Evolutionary conservation across 2,329 filamentous ascomycete species (phyloP).

Genomic region (Xylaria sp.): DNA sequence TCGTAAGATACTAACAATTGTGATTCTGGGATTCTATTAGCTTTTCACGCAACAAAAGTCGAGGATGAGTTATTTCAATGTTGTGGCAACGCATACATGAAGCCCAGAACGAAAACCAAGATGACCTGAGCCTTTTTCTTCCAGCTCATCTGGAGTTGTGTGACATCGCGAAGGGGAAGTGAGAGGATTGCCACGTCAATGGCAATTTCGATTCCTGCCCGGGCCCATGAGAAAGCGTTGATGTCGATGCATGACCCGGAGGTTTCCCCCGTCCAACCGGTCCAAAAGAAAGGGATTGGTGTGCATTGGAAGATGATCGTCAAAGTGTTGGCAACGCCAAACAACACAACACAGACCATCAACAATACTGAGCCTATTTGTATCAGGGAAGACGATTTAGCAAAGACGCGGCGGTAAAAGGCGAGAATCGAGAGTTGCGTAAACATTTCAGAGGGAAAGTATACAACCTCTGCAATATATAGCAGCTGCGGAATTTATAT

Average conservation of each 20-base stretch:
- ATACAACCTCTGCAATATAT: constrained; percentile 17
- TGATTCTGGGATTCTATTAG: no score
- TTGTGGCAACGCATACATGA: constrained; percentile 3
- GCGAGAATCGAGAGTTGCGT: constrained; percentile 18
- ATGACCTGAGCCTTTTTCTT: constrained; percentile 11
- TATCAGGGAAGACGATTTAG: constrained; percentile 5
- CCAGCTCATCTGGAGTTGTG: constrained; percentile 12
- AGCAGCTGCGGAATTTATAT: background rate
- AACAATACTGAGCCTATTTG: constrained; percentile 6
- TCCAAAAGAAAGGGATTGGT: constrained; percentile 14
- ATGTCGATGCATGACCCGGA: constrained; percentile 16
- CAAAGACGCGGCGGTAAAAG: constrained; percentile 18
- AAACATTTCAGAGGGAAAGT: constrained; percentile 17
- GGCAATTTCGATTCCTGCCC: constrained; percentile 15
- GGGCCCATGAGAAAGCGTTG: constrained; percentile 15
- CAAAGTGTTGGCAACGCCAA: constrained; percentile 14
- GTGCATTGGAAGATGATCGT: constrained; percentile 18
- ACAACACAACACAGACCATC: constrained; percentile 13
- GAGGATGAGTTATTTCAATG: no score
- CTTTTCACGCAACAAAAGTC: no score
- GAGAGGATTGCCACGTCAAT: constrained; percentile 18
- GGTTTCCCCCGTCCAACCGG: constrained; percentile 11
- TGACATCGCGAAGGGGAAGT: constrained; percentile 10
- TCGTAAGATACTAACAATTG: constrained; percentile 12
- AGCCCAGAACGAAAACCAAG: constrained; percentile 10